Evolutionary conservation across 164 flowering plant species (phyloP), one percentile per base, ranked within the genome.

Genomic region (Buxus sempervirens): DNA sequence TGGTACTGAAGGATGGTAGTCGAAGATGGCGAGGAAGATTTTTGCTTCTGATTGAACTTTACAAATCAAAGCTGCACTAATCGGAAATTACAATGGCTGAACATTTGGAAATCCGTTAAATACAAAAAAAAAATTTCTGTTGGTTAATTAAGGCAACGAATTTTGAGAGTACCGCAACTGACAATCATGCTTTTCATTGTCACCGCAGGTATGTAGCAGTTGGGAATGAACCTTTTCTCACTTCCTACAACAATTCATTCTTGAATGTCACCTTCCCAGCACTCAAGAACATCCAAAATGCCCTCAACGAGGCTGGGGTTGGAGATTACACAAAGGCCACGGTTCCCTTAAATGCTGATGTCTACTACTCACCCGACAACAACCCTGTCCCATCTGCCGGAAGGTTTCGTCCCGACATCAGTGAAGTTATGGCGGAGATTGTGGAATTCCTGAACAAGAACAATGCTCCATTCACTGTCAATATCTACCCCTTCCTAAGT

Each of bases 261-360:
- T 10, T 36, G 53, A 65, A 65, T 28, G 42, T 48, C 1, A 74
- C 73, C 6, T 62, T 66, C 19, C 74, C 78, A 20, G 78, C 78
- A 26, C 74, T 75, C 12, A 6, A 61, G 64, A 75, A 75, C 60
- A 75, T 75, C 38, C 78, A 75, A 38, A 71, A 71, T 48, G 78
- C 78, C 19, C 59, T 75, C 14, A 67, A 66, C 36, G 74, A 70
- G 6, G 78, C 78, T 54, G 71, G 74, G 8, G 23, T 66, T 48
- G 74, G 68, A 18, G 53, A 66, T 64, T 16, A 0, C 36, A 68
- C 66, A 41, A 75, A 75, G 60, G 78, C 71, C 12, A 75, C 78
- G 2, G 68, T 70, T 14, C 78, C 78, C 32, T 51, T 66, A 23
- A 75, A 75, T 57, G 78, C 74, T 32, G 78, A 75, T 67, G 74